Conservation (phyloP, 306 rosid species). For the Phaseolus lunatus region DNA sequence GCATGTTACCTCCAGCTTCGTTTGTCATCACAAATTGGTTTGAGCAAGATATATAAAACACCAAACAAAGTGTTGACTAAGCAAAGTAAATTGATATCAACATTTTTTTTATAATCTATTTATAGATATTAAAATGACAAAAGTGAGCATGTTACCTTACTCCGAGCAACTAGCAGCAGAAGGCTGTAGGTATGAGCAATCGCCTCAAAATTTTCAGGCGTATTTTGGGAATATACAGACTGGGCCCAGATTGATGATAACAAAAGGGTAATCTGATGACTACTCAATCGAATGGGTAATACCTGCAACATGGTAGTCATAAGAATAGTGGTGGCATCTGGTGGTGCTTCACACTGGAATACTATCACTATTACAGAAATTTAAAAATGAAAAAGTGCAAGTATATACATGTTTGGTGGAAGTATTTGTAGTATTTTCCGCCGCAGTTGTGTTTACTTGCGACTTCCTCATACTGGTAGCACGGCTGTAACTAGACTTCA, state of each 20-base stretch:
- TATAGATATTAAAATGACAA: conserved; percentile 25
- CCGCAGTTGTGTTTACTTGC: conserved; percentile 32
- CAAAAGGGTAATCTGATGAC: conserved; percentile 86
- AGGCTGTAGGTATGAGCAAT: conserved; percentile 94
- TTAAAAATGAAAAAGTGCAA: conserved; percentile 17
- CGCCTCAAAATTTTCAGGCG: conserved; percentile 91
- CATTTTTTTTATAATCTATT: not conserved
- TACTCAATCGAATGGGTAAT: conserved; percentile 81
- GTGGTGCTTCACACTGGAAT: conserved; percentile 33
- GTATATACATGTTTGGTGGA: conserved; percentile 60
- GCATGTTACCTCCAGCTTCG: not conserved
- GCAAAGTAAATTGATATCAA: conserved; percentile 3
- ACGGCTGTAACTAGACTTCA: conserved; percentile 68
- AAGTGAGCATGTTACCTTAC: conserved; percentile 66
- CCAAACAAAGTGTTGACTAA: not conserved
- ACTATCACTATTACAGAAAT: conserved; percentile 15
- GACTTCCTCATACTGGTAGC: conserved; percentile 58
- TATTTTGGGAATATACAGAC: conserved; percentile 74
- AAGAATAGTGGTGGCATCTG: conserved; percentile 38
- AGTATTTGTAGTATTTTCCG: conserved; percentile 49
- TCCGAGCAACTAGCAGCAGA: conserved; percentile 81
- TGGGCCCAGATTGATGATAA: conserved; percentile 92
- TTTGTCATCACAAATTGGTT: conserved; percentile 1
- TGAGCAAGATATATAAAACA: not conserved
- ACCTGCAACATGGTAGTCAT: conserved; percentile 59